phyloP scores from a whole-genome alignment of 2,329 filamentous ascomycete genomes.

The Drechslerella stenobrocha region DNA sequence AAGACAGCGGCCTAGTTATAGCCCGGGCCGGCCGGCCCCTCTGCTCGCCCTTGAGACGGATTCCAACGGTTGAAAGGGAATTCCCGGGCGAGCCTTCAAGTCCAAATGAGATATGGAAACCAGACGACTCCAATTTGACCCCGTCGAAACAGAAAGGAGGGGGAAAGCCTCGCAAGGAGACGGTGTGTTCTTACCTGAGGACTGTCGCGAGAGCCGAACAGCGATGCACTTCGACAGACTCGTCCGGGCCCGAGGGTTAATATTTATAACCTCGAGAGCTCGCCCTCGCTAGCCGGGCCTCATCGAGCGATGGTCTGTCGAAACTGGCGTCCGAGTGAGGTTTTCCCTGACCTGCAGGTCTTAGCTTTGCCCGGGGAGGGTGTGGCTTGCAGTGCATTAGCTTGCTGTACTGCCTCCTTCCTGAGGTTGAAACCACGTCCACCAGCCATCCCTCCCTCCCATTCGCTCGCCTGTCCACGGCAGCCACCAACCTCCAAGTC shows the following conservation, averaged over 20 bases:
- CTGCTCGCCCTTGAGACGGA: neutral
- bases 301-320: constrained; percentile 1
- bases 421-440: too few relatives aligned
- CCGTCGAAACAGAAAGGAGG: neutral
- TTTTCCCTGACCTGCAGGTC: constrained; percentile 30
- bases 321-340: constrained; percentile 19
- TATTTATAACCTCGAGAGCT: neutral
- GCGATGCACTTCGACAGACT: too few relatives aligned
- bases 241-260: constrained; percentile 2
- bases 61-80: neutral
- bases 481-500: neutral
- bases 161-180: too few relatives aligned
- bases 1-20: constrained; percentile 7
- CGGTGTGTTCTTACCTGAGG: too few relatives aligned
- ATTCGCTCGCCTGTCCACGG: neutral
- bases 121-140: neutral
- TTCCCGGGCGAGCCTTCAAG: neutral
- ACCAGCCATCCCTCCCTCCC: constrained; percentile 4
- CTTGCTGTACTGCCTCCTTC: constrained; percentile 25
- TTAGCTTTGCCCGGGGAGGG: constrained; percentile 30
- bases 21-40: neutral
- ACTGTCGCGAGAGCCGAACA: too few relatives aligned
- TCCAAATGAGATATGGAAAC: neutral
- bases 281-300: neutral
- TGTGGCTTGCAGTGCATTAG: constrained; percentile 40